Percentiles rank a stretch among this genome's conserved stretches.
Evolutionary conservation across 2,329 filamentous ascomycete genomes (phyloP).

Genomic region (Colletotrichum truncatum): DNA sequence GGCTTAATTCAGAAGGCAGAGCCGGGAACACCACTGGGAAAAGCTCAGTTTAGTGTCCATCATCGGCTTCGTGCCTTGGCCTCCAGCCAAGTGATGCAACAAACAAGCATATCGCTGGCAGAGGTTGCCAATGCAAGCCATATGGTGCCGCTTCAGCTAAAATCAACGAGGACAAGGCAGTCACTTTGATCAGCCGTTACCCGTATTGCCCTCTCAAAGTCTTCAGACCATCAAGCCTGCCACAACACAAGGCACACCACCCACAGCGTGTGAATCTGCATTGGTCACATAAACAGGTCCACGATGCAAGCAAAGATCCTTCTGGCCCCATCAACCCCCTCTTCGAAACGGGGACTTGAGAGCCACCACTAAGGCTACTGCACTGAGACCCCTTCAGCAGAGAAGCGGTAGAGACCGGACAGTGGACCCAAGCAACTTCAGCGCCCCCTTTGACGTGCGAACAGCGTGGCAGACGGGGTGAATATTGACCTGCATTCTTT

Average conservation of each 20-base stretch:
- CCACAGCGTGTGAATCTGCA: not conserved
- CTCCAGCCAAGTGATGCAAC: constrained; percentile 2
- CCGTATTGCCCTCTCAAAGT: not conserved
- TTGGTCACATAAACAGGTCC: not conserved
- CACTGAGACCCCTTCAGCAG: not conserved
- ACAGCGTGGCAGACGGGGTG: constrained; percentile 7
- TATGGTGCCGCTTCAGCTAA: constrained; percentile 8
- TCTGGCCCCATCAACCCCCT: not conserved
- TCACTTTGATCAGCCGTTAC: not conserved
- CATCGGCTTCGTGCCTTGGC: constrained; percentile 3
- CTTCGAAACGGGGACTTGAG: not conserved
- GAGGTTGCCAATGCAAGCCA: constrained; percentile 12
- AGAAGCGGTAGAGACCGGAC: not conserved
- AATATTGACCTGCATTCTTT: not conserved
- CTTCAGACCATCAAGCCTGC: not conserved
- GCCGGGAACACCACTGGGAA: not conserved
- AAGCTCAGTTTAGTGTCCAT: not conserved
- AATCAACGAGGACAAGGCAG: not conserved
- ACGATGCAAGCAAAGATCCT: not conserved
- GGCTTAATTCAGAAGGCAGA: constrained; percentile 17
- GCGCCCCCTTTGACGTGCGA: constrained; percentile 17
- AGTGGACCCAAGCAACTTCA: not conserved
- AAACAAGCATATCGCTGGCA: constrained; percentile 26
- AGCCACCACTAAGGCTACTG: not conserved
- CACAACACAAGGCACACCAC: not conserved